Base-by-base conservation (phyloP, 108 stramenopile genomes). In the Nannochloropsis oceanica region DNA sequence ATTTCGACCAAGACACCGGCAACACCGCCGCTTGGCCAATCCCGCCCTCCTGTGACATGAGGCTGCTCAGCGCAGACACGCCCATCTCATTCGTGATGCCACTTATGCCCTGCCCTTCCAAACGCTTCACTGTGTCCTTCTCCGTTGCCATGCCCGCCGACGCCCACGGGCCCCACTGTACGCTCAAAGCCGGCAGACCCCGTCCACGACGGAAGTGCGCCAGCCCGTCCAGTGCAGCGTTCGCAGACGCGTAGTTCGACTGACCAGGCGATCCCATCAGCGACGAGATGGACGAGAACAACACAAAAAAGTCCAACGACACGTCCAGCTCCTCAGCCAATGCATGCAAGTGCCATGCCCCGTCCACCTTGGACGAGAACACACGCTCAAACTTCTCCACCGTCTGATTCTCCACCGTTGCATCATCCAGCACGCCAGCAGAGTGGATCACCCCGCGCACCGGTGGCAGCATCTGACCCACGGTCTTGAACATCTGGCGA, bases 161-260 rank as follows among this genome's bases (percentile, higher is more conserved):
- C 25, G 81, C 43, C 86, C 86, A 86, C n/a, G 86, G 86, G 2
- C 86, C 86, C 11, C 82, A 86, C 79, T 86, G 86, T 8, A 86
- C 82, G 59, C 86, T 86, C 12, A 83, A 43, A n/a, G 80, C 82
- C 9, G 80, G 80, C 44, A 44, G 42, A 27, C 81, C 81, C 44
- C 81, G 27, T n/a, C 83, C 22, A 43, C 42, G 82, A 82, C 79
- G 59, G 59, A 22, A 86, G 82, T 82, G 82, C 13, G 85, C 85
- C 13, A 86, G 79, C 42, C 86, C 82, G 73, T 86, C 82, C 20
- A 83, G 86, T 81, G 82, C 79, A 25, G 81, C 81, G 81, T 86
- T 86, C 22, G 85, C 85, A 42, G 81, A 81, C 27, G 85, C 85
- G 81, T 86, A 86, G 27, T 79, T 81, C 22, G 85, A 34, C 85